A percentile compares a stretch with the other conserved stretches of the same genome.
Evolutionary conservation across 768 basidiomycete genomes (phyloP).

Genomic region (Trametes maxima): DNA sequence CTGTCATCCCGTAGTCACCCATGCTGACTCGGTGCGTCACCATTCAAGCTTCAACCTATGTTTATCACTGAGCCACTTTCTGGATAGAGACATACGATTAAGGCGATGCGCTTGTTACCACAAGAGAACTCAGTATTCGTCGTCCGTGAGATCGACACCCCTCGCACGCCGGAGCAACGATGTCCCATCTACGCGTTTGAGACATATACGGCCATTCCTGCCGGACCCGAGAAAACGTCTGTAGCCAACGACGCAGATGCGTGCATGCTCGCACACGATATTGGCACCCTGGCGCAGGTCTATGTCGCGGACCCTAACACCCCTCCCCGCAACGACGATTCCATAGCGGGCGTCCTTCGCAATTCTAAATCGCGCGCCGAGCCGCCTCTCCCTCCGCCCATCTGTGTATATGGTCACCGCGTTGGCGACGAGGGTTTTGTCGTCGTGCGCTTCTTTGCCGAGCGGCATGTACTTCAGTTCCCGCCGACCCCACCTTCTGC

Average conservation of each 20-base stretch:
- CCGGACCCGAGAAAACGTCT: constrained; percentile 1
- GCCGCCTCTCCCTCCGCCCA: background rate
- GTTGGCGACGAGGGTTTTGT: constrained; percentile 3
- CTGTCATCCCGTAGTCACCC: constrained; percentile 26
- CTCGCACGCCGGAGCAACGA: background rate
- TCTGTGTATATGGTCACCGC: constrained; percentile 5
- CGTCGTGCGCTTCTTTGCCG: constrained; percentile 15
- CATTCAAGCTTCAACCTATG: too few relatives aligned
- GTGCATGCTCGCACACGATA: background rate
- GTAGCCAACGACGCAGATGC: background rate
- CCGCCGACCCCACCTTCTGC: constrained; percentile 8
- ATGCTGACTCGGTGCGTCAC: too few relatives aligned
- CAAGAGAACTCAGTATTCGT: constrained; percentile 26
- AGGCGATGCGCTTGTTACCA: constrained; percentile 25
- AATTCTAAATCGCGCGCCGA: background rate
- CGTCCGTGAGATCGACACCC: constrained; percentile 22
- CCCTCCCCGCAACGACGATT: constrained; percentile 11
- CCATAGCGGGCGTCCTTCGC: background rate
- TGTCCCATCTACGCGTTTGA: constrained; percentile 18
- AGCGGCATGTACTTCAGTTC: background rate
- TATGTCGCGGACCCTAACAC: constrained; percentile 17
- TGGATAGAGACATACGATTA: constrained; percentile 11
- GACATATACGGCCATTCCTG: constrained; percentile 17
- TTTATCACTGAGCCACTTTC: background rate
- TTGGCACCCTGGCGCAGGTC: constrained; percentile 11